Conservation (phyloP, 2,329 filamentous ascomycete species). For the Paraconiothyrium sp. region DNA sequence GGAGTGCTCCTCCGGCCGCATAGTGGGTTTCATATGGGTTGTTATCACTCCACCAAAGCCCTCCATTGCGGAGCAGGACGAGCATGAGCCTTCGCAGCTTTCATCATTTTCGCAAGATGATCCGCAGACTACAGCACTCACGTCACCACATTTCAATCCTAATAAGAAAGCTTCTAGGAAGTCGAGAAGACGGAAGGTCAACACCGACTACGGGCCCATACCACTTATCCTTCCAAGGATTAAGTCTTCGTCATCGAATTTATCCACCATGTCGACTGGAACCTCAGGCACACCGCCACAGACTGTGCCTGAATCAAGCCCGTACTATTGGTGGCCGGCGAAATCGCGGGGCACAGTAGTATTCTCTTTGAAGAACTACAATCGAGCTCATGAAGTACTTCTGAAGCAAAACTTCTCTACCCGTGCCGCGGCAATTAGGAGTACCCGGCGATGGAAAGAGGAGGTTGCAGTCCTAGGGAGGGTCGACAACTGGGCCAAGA, state of each 20-base stretch:
- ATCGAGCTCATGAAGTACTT: slow-evolving; percentile 73
- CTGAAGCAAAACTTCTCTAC: slow-evolving; percentile 78
- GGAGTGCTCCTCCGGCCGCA: slow-evolving; percentile 89
- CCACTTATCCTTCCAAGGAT: slow-evolving; percentile 70
- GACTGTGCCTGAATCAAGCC: slow-evolving; percentile 60
- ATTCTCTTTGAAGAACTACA: slow-evolving; percentile 71
- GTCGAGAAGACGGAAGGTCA: slow-evolving; percentile 34
- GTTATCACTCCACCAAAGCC: slow-evolving; percentile 73
- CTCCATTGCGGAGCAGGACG: slow-evolving; percentile 44
- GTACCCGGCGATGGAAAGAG: slow-evolving; percentile 74
- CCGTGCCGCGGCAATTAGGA: slow-evolving; percentile 68
- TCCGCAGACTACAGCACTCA: slow-evolving; percentile 25
- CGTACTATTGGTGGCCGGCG: slow-evolving; percentile 73
- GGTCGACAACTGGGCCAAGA: slow-evolving; percentile 39
- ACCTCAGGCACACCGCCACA: slow-evolving; percentile 50
- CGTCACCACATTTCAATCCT: slow-evolving; percentile 15
- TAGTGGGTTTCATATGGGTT: slow-evolving; percentile 96
- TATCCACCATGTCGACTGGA: slow-evolving; percentile 58
- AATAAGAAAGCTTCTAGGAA: slow-evolving; percentile 22
- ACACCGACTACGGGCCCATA: slow-evolving; percentile 65
- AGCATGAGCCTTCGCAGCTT: slow-evolving; percentile 38
- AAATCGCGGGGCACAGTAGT: slow-evolving; percentile 70
- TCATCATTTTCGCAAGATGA: slow-evolving; percentile 28
- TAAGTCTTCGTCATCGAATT: slow-evolving; percentile 61
- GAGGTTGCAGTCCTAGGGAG: slow-evolving; percentile 65